These are phyloP conservation scores for Carallia pectinifolia DNA, from an alignment of 345 rosid genomes.

Conservation along the genomic window DNA sequence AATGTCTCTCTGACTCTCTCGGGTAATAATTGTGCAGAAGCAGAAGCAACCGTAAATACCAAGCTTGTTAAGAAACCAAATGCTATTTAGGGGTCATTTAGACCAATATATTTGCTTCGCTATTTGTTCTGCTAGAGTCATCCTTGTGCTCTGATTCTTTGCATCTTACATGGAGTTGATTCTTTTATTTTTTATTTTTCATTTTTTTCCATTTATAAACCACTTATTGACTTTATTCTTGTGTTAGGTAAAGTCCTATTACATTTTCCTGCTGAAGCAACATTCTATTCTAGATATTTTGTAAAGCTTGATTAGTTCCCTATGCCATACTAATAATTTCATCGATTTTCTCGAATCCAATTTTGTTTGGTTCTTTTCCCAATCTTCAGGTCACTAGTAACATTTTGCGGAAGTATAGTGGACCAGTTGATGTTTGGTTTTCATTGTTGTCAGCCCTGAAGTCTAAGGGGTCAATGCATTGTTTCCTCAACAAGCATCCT, in stretches of 20 bases:
- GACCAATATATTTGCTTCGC: too few species aligned
- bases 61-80: too few species aligned
- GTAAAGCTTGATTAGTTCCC: not conserved
- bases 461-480: slow-evolving; percentile 21
- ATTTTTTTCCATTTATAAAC: not conserved
- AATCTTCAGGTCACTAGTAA: slow-evolving; percentile 52
- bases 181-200: not conserved
- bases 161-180: too few species aligned
- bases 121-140: too few species aligned
- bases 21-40: too few species aligned
- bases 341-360: not conserved
- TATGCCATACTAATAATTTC: not conserved
- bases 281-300: not conserved
- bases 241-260: not conserved
- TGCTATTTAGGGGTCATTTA: too few species aligned
- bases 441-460: slow-evolving; percentile 34
- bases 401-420: slow-evolving; percentile 74
- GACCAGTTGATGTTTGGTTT: slow-evolving; percentile 69
- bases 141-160: too few species aligned
- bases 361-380: not conserved
- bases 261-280: not conserved
- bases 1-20: too few species aligned
- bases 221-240: not conserved
- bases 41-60: too few species aligned
- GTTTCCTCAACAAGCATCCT: slow-evolving; percentile 54